A percentile compares a stretch with the other conserved stretches of the same genome.
Evolutionary conservation across 1,139 yeast genomes (phyloP).

Genomic region (Pichiaceae sp.): DNA sequence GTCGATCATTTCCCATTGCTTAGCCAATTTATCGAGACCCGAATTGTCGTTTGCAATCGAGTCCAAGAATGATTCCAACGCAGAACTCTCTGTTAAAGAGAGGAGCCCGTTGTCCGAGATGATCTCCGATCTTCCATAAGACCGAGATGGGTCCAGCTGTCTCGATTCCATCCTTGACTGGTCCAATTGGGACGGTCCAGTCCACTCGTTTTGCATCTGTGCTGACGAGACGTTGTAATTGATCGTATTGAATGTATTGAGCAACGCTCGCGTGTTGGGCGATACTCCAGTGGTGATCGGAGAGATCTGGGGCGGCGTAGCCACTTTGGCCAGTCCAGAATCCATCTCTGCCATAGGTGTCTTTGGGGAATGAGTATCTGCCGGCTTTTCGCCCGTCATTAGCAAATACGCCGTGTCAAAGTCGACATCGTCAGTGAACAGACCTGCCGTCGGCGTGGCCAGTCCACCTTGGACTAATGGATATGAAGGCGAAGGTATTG

Average conservation of each 20-base stretch:
- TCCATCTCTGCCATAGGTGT: neutral
- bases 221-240: conserved; percentile 11
- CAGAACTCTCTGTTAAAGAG: conserved; percentile 26
- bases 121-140: neutral
- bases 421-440: conserved; percentile 15
- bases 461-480: too few species aligned
- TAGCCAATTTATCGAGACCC: conserved; percentile 15
- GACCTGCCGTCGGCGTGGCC: too few species aligned
- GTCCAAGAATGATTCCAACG: conserved; percentile 30
- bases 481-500: too few species aligned
- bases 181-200: neutral
- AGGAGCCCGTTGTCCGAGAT: conserved; percentile 16
- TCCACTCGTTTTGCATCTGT: neutral
- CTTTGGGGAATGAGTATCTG: neutral
- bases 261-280: conserved; percentile 18
- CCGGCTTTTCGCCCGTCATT: conserved; percentile 17
- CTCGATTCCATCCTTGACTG: neutral
- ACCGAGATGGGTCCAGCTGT: neutral
- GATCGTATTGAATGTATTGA: conserved; percentile 17
- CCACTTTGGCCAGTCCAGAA: neutral
- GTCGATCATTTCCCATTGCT: conserved; percentile 23
- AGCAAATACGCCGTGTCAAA: conserved; percentile 25
- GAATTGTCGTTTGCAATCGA: conserved; percentile 26
- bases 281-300: conserved; percentile 12
- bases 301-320: conserved; percentile 1